Conservation (phyloP, 2,329 filamentous ascomycete genomes). For the Verticillium longisporum region DNA sequence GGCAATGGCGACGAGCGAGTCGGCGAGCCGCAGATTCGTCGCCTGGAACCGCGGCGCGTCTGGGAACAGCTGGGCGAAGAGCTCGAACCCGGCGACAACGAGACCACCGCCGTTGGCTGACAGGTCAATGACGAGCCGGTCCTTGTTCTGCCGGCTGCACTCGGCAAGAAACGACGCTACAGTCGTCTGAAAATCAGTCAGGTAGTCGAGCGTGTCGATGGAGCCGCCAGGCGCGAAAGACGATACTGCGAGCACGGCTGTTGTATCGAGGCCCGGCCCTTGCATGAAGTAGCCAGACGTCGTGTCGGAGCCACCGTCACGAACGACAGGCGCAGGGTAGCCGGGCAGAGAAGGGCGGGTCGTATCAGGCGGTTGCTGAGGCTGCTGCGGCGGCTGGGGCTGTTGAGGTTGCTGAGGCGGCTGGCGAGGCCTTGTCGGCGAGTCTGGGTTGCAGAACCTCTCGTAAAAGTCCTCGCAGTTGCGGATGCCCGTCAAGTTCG, state of each 20-base stretch:
- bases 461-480: conserved; percentile 28
- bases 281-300: conserved; percentile 27
- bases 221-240: conserved; percentile 16
- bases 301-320: conserved; percentile 18
- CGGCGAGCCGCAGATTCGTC: conserved; percentile 42
- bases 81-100: conserved; percentile 53
- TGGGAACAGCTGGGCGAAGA: conserved; percentile 54
- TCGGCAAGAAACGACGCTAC: conserved; percentile 16
- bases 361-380: neutral
- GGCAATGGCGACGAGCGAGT: conserved; percentile 36
- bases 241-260: conserved; percentile 22
- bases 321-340: conserved; percentile 23
- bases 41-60: conserved; percentile 39
- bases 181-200: conserved; percentile 23
- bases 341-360: conserved; percentile 12
- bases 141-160: conserved; percentile 42
- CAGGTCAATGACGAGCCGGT: conserved; percentile 53
- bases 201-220: conserved; percentile 14
- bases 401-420: neutral
- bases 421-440: neutral
- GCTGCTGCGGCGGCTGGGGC: neutral
- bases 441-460: conserved; percentile 22
- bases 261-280: conserved; percentile 24
- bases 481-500: conserved; percentile 21
- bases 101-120: conserved; percentile 52